Conservation (phyloP, 78 protist species). For the Creolimax fragrantissima region DNA sequence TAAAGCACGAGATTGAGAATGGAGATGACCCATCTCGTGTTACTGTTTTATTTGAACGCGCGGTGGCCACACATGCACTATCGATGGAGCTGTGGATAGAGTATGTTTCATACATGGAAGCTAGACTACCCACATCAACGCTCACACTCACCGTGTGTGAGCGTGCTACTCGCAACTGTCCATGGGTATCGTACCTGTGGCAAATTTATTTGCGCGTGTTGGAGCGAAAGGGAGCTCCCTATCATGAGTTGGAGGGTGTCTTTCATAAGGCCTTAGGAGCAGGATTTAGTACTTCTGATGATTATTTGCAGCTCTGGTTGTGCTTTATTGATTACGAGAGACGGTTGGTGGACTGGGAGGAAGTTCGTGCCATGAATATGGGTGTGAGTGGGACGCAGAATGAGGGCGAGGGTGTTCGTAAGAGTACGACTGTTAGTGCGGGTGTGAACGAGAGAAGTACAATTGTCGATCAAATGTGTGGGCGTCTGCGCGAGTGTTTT, state of each 20-base stretch:
- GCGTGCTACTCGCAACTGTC: neutral
- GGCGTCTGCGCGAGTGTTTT: neutral
- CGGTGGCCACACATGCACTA: neutral
- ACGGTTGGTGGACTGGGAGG: neutral
- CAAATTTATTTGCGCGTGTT: neutral
- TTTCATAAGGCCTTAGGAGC: neutral
- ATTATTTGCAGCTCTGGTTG: conserved; percentile 1
- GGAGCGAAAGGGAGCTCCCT: neutral
- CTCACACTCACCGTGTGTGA: neutral
- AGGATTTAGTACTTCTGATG: neutral
- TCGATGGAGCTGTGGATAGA: neutral
- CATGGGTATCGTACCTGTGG: neutral
- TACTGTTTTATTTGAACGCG: neutral
- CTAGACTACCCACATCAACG: neutral
- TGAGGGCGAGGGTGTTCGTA: too few species aligned
- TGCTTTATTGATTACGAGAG: neutral
- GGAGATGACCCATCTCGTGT: conserved; percentile 1
- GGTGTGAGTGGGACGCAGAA: neutral
- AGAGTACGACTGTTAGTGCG: too few species aligned
- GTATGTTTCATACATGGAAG: neutral
- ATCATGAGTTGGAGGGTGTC: neutral
- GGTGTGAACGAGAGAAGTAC: too few species aligned
- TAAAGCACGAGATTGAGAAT: neutral
- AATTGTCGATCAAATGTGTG: too few species aligned
- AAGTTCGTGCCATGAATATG: neutral